Evolutionary conservation across 305 asterid species (phyloP), one percentile per base, ranked within the genome.

Genomic region (Solanum hybrid): DNA sequence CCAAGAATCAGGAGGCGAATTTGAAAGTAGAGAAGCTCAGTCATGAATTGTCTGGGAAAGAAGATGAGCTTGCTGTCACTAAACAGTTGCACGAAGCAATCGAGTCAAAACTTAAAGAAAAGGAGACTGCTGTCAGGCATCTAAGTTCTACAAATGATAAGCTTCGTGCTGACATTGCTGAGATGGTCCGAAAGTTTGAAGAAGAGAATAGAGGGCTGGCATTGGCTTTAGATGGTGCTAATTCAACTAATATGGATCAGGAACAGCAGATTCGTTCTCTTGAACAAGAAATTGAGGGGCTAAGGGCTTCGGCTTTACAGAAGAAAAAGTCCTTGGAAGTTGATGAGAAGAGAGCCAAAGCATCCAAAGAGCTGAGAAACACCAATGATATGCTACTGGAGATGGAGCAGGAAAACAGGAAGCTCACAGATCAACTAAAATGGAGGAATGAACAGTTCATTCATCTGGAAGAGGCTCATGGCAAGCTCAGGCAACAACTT

Each of bases 381-480:
- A 94, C 93, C 78, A 95, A 94, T 89, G 95, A 94, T 79, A 91
- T 32, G 88, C 80, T 94, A 89, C 86, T 86, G 82, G 91, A 92
- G 92, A 87, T 95, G 32, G 99, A 95, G 93, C 96, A 94, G 84
- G 96, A 93, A 88, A 94, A 91, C 40, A 92, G 86, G 89, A 95
- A 93, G 92, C 88, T 92, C 31, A 95, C 95, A 90, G 95, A 95
- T 89, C 95, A 94, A 93, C 93, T 96, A 90, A 95, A 97, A 90
- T 96, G 98, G 99, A 96, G 95, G 94, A 97, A 93, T 89, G 99
- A 97, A 90, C 99, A 96, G 91, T 97, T 96, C 88, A 88, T 88
- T 88, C 98, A 94, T 90, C 90, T 97, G 90, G 94, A 94, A 87
- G 98, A 95, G 91, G 99, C 99, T 90, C 96, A 97, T 90, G 90